Evolutionary conservation across 345 rosid species (phyloP), one percentile per base, ranked within the genome.

Genomic region (Melastoma malabathricum): DNA sequence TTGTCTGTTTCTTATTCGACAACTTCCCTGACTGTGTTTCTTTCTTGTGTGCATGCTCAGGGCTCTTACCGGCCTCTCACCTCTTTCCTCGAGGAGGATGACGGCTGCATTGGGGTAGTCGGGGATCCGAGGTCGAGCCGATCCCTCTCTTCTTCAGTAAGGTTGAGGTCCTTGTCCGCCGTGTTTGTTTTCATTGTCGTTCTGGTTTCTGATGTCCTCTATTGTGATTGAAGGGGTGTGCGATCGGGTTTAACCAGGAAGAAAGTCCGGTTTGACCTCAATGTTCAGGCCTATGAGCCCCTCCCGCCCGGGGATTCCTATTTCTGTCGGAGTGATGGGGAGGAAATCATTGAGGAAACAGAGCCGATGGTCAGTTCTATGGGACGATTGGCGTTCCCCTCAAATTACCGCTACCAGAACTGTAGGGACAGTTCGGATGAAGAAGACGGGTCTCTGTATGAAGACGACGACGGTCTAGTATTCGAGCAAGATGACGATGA

Each of bases 251-350:
- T 29, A 29, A 61, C 75, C 34, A 66, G 67, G 64, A 90, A 86
- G 68, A 86, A 74, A 69, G 38, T 86, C 16, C 76, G 93, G 51
- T 86, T 90, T 29, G 71, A 90, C 68, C 74, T 86, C 73, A 80
- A 83, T 70, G 84, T 90, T 15, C 80, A 61, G 56, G 71, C 82
- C 34, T 90, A 79, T 50, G 98, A 90, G 60, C 96, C 84, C 10
- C 45, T 74, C 63, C 57, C 59, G 18, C 47, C 38, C 3, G 69
- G 38, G 9, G 44, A 46, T 23, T 47, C 58, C 15, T 39, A 43
- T 47, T 48, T 34, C 44, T 54, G 46, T 23, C 75, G 48, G 59
- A 72, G 70, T 45, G 79, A 69, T 54, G 72, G 62, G 10, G 78
- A 76, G 51, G 67, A 55, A 29, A 66, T 62, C 44, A 46, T 34